Conservation (phyloP, 2,329 filamentous ascomycete genomes). For the Pseudogymnoascus destructans region DNA sequence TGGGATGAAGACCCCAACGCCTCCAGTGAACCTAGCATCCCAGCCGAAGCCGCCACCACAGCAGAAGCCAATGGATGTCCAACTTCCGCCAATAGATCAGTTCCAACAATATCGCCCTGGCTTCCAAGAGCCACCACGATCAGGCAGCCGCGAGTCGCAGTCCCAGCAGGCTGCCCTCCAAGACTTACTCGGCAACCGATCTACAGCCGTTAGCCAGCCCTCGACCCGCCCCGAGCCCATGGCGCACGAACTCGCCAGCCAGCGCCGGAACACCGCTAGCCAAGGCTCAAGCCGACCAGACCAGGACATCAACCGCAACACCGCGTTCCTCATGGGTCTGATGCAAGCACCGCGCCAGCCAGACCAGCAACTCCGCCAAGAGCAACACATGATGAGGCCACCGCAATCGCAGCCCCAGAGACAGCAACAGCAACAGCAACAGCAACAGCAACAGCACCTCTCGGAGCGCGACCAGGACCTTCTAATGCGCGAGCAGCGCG, state of each 20-base stretch:
- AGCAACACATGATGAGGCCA: conserved; percentile 38
- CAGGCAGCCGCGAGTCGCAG: conserved; percentile 19
- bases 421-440: conserved; percentile 33
- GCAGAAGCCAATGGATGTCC: conserved; percentile 31
- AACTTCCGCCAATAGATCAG: conserved; percentile 31
- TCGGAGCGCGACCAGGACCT: conserved; percentile 29
- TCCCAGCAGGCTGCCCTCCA: conserved; percentile 31
- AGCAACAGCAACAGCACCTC: conserved; percentile 35
- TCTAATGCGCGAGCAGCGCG: conserved; percentile 20
- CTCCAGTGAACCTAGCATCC: conserved; percentile 28
- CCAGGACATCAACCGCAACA: conserved; percentile 46
- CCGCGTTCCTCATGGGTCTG: conserved; percentile 75
- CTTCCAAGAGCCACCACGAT: conserved; percentile 21
- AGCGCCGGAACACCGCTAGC: conserved; percentile 42
- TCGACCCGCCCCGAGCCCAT: conserved; percentile 43
- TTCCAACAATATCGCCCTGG: conserved; percentile 29
- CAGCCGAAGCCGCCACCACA: conserved; percentile 26
- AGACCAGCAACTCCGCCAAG: conserved; percentile 37
- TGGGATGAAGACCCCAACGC: conserved; percentile 29
- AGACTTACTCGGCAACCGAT: conserved; percentile 39
- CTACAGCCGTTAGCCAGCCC: conserved; percentile 26
- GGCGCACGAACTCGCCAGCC: conserved; percentile 45
- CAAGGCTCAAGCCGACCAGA: conserved; percentile 37
- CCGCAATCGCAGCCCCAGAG: conserved; percentile 16
- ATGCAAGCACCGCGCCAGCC: conserved; percentile 48